Evolutionary conservation across 2,329 filamentous ascomycete genomes (phyloP).

Genomic region (Colletotrichum endophyticum): DNA sequence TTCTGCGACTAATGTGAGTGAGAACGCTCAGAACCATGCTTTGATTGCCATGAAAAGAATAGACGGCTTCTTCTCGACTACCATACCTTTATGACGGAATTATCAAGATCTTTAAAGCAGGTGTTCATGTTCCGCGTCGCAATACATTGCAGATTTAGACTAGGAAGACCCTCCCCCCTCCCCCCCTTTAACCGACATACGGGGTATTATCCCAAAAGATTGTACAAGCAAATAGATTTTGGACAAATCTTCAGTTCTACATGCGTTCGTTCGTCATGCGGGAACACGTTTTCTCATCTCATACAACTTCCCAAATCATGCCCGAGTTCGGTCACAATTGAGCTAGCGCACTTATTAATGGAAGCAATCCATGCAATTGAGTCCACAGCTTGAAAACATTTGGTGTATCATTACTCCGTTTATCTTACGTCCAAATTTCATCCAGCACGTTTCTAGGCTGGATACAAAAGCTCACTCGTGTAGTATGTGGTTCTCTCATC

Average conservation of each 20-base stretch:
- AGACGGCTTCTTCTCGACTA: not conserved
- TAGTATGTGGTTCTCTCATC: not conserved
- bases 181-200: too few species aligned
- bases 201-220: too few species aligned
- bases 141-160: too few species aligned
- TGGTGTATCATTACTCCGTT: not conserved
- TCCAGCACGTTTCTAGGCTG: not conserved
- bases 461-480: not conserved
- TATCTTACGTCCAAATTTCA: not conserved
- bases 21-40: not conserved
- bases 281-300: too few species aligned
- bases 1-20: accelerated
- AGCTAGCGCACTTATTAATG: not conserved
- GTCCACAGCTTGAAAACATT: not conserved
- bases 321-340: accelerated
- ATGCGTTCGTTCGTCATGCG: accelerated
- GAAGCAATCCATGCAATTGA: not conserved
- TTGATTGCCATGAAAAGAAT: not conserved
- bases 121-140: accelerated
- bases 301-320: too few species aligned
- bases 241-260: too few species aligned
- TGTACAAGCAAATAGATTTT: too few species aligned
- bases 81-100: accelerated
- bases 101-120: accelerated
- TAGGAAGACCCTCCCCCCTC: too few species aligned